Base-by-base conservation (phyloP, 345 rosid species). In the Lepidium sativum region DNA sequence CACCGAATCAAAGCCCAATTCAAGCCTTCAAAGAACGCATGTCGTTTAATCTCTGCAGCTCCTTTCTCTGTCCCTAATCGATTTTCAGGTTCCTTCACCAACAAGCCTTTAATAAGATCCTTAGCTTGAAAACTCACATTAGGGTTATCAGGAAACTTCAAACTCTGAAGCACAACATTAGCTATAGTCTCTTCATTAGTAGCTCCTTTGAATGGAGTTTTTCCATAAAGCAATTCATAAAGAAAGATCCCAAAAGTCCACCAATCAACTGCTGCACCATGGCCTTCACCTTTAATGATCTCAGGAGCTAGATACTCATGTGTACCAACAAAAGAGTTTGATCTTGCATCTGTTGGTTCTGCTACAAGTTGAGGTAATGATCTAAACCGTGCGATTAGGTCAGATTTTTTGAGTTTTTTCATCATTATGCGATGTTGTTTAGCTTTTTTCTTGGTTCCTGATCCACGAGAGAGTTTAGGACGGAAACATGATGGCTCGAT, bases 181-280 rank as follows among this genome's bases (percentile, higher is more conserved):
- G 81, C 86, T 68, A 92, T 70, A 3, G 97, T 92, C 72, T 86
- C 98, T 11, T 92, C 98, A 21, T 92, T 92, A 5, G 81, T 86
- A 4, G 80, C 70, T 17, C 98, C 98, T 75, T 84, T 92, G 50
- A 92, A 92, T 5, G 98, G 97, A 2, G 98, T 89, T 75, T 61
- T 82, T 12, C 98, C 97, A 4, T 89, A 89, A 16, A 92, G 79
- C 9, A 92, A 77, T 78, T 89, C 98, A 23, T 83, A 89, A 9
- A 92, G 88, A 66, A 92, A 86, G 54, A 92, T 66, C 29, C 98
- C 98, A 53, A 87, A 87, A 14, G 97, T 92, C 98, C 98, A 92
- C 98, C 98, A 92, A 65, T 92, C 98, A 18, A 92, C 98, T 9
- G 98, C 97, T 12, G 98, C 98, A 14, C 98, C 98, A 16, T 92